phyloP scores from a whole-genome alignment of 257 asterid species.

The Jacaranda mimosifolia region DNA sequence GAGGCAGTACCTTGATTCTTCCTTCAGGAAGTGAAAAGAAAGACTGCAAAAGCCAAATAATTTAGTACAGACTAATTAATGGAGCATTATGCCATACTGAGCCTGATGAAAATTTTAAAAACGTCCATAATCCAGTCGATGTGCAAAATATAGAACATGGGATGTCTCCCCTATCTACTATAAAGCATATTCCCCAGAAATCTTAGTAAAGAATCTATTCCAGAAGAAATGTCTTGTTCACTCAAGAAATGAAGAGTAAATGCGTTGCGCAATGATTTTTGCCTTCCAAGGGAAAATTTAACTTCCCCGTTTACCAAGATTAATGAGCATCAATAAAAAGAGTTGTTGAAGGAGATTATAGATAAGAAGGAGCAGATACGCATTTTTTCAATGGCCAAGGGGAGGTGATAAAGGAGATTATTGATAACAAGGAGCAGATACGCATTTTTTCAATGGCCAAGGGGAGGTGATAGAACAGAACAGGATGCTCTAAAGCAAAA shows the following conservation, averaged over 20 bases:
- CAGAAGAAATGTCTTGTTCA: not conserved
- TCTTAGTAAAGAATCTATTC: slow-evolving; percentile 29
- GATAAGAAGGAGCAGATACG: not conserved
- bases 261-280: not conserved
- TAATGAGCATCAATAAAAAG: not conserved
- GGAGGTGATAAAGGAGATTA: too few relatives aligned
- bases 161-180: not conserved
- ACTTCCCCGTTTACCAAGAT: not conserved
- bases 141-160: not conserved
- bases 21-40: not conserved
- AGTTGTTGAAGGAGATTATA: not conserved
- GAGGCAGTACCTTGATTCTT: not conserved
- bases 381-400: too few relatives aligned
- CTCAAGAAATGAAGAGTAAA: not conserved
- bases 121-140: slow-evolving; percentile 13
- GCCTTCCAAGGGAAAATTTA: not conserved
- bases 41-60: not conserved
- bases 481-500: too few relatives aligned
- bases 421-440: not conserved
- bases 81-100: too few relatives aligned
- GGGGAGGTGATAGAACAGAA: too few relatives aligned
- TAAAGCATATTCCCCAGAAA: not conserved
- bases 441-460: too few relatives aligned
- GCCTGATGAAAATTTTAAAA: too few relatives aligned
- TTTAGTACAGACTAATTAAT: not conserved